Evolutionary conservation across 768 basidiomycete genomes (phyloP).

Genomic region (Podaxis sp.): DNA sequence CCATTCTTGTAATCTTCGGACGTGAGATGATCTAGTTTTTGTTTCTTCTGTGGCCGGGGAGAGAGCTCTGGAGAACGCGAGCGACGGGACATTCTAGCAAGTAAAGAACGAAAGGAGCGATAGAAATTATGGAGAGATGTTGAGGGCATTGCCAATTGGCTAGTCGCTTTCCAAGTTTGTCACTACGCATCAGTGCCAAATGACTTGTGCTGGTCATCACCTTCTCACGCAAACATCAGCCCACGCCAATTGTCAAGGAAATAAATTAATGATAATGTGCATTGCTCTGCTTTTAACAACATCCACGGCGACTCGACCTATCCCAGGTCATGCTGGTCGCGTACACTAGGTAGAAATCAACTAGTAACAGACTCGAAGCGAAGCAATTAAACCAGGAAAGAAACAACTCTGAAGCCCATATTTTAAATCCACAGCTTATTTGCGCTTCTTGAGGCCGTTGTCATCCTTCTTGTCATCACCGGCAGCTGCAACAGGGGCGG

Average conservation of each 20-base stretch:
- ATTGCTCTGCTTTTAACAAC: conserved; percentile 17
- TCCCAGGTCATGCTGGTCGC: conserved; percentile 17
- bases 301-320: conserved; percentile 13
- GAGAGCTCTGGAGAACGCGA: conserved; percentile 48
- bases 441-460: conserved; percentile 70
- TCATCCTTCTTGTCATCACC: conserved; percentile 77
- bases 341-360: conserved; percentile 12
- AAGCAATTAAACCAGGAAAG: conserved; percentile 1
- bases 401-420: conserved; percentile 11
- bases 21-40: conserved; percentile 58
- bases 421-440: conserved; percentile 24
- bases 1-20: conserved; percentile 83
- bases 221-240: neutral
- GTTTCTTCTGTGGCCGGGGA: conserved; percentile 52
- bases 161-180: conserved; percentile 3
- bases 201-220: conserved; percentile 18
- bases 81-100: conserved; percentile 50
- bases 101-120: conserved; percentile 1
- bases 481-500: conserved; percentile 68
- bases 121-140: neutral
- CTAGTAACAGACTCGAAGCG: conserved; percentile 14
- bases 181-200: neutral
- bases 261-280: conserved; percentile 16
- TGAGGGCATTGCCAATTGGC: neutral
- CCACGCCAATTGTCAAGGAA: neutral